Evolutionary conservation across 1,284 basidiomycete species (phyloP), one percentile per base, ranked within the genome.

Genomic region (Meira miltonrushii): DNA sequence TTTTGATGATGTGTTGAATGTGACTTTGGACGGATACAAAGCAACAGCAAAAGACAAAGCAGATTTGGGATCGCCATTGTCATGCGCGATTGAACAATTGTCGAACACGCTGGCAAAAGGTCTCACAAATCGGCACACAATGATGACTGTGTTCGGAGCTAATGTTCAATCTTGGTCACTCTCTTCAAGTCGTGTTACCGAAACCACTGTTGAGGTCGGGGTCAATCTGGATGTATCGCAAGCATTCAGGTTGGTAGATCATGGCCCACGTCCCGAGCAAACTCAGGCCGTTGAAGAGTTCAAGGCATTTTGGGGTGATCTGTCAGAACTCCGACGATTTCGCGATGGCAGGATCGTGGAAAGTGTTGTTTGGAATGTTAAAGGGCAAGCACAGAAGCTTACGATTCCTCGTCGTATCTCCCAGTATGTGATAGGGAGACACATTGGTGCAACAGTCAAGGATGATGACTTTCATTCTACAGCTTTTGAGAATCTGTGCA

Each of bases 271-370:
- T 0, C 74, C 52, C 12, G 81, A 81, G 17, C 81, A 84, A 0
- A 53, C 60, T 10, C 79, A 75, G 17, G 80, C 77, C 0, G 79
- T 78, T 6, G 81, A 83, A 46, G 81, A 80, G 1, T 99, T 96
- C 82, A 85, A 87, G 39, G 83, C 85, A 2, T 83, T 98, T 64
- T 99, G 95, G 95, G 94, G 93, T 1, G 82, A 86, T 52, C 90
- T 90, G 75, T 87, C 93, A 0, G 94, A 98, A 77, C 81, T 97
- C 19, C 85, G 95, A n/a, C 85, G 94, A 17, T 99, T 98, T 83
- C 93, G 96, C 78, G 93, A 98, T 72, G 94, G 94, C 0, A 84
- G 88, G 5, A 97, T 98, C 64, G 78, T 85, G 7, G 91, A 97
- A 79, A 92, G 89, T 74, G 91, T 98, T 12, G 92, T 97, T 0